phyloP scores from a whole-genome alignment of 2,329 filamentous ascomycete genomes.

The Herpotrichia juniperi region DNA sequence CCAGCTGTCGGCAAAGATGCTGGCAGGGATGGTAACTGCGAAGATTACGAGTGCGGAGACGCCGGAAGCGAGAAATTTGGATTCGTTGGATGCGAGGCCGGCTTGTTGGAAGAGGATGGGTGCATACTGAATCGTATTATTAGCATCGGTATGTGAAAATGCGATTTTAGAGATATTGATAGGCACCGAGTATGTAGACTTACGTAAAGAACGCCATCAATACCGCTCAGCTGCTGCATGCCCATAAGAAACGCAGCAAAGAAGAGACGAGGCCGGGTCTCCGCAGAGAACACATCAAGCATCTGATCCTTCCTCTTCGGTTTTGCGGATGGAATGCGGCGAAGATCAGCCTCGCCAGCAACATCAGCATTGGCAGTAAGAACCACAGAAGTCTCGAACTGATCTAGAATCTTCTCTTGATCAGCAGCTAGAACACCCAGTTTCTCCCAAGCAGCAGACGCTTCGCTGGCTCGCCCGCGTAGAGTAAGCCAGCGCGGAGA shows the following conservation, averaged over 20 bases:
- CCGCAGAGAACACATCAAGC: constrained; percentile 8
- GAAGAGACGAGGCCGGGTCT: constrained; percentile 3
- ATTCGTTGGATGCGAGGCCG: constrained; percentile 56
- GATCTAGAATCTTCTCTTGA: constrained; percentile 21
- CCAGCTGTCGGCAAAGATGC: constrained; percentile 63
- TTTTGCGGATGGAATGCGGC: neutral
- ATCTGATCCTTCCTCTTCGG: constrained; percentile 8
- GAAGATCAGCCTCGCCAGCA: neutral
- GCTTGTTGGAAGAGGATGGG: constrained; percentile 65
- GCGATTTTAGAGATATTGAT: too few species aligned
- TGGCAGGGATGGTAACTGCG: constrained; percentile 60
- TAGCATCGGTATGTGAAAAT: neutral
- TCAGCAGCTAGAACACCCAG: constrained; percentile 10
- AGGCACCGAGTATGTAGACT: constrained; percentile 24
- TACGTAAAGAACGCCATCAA: constrained; percentile 68
- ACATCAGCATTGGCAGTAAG: neutral
- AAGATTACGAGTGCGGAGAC: constrained; percentile 65
- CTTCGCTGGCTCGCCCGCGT: constrained; percentile 8
- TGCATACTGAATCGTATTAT: constrained; percentile 59
- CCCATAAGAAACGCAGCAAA: constrained; percentile 64
- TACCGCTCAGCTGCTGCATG: constrained; percentile 66
- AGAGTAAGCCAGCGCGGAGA: constrained; percentile 26
- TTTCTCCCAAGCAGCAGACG: constrained; percentile 45
- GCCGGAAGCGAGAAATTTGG: constrained; percentile 66
- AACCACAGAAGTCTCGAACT: constrained; percentile 3